phyloP scores from a whole-genome alignment of 306 rosid genomes.

The Vigna unguiculata region DNA sequence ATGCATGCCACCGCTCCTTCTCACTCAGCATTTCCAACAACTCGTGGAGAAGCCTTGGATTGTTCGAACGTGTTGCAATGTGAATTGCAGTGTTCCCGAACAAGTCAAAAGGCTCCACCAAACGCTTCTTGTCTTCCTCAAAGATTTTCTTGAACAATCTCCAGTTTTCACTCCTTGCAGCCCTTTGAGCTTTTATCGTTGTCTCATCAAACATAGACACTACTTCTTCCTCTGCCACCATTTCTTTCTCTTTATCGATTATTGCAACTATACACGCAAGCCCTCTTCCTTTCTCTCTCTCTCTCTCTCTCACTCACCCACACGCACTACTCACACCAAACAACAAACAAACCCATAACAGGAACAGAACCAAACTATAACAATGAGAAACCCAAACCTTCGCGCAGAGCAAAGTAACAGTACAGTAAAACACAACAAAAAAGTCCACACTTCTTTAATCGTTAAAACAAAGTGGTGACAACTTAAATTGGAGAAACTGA shows the following conservation, averaged over 20 bases:
- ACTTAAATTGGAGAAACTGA: too few species aligned
- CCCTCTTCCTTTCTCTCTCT: neutral
- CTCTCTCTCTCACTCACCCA: neutral
- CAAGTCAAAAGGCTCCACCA: conserved; percentile 17
- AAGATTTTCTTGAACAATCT: conserved; percentile 4
- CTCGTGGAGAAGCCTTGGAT: neutral
- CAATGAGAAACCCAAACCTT: conserved; percentile 45
- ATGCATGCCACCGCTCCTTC: neutral
- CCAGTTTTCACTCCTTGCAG: conserved; percentile 18
- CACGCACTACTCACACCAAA: neutral
- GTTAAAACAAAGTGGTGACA: too few species aligned
- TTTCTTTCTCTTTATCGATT: neutral
- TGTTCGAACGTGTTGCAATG: conserved; percentile 10
- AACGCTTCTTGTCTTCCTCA: neutral
- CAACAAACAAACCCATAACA: neutral
- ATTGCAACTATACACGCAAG: neutral
- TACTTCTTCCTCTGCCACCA: neutral
- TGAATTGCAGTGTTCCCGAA: conserved; percentile 33
- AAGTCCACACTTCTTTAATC: too few species aligned
- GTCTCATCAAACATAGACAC: conserved; percentile 1
- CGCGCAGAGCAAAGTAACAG: too few species aligned
- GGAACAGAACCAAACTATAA: conserved; percentile 10
- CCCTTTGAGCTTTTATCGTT: conserved; percentile 20
- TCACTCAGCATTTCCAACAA: conserved; percentile 2
- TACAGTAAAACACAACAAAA: too few species aligned